Conservation (phyloP, 2,329 filamentous ascomycete genomes). For the Colletotrichum sp. region DNA sequence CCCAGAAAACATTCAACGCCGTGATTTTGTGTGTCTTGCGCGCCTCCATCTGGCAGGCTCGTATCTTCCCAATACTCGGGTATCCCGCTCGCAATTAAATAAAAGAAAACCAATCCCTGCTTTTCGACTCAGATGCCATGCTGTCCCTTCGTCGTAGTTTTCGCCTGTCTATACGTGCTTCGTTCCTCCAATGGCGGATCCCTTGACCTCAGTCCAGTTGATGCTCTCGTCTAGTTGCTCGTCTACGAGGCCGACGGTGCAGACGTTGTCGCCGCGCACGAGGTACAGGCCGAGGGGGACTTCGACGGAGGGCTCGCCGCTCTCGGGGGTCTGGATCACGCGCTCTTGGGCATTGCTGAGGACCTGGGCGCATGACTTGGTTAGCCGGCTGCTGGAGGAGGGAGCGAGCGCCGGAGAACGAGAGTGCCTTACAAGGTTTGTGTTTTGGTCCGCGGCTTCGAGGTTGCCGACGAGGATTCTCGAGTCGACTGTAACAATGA, state of each 20-base stretch:
- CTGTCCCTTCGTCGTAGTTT: background rate
- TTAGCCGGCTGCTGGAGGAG: background rate
- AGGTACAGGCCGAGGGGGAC: slow-evolving; percentile 88
- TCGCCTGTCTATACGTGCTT: slow-evolving; percentile 68
- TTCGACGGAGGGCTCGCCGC: slow-evolving; percentile 79
- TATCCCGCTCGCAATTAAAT: slow-evolving; percentile 13
- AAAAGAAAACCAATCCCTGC: slow-evolving; percentile 25
- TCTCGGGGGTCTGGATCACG: slow-evolving; percentile 85
- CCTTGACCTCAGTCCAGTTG: slow-evolving; percentile 90
- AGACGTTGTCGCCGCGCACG: slow-evolving; percentile 93
- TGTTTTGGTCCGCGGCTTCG: slow-evolving; percentile 86
- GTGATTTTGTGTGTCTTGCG: slow-evolving; percentile 3
- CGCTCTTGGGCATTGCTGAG: slow-evolving; percentile 84
- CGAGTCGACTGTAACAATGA: slow-evolving; percentile 91
- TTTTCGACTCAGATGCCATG: background rate
- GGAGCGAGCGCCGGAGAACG: background rate
- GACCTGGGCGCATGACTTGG: slow-evolving; percentile 55
- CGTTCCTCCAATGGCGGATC: slow-evolving; percentile 80
- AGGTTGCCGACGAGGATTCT: slow-evolving; percentile 85
- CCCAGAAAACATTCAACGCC: slow-evolving; percentile 16
- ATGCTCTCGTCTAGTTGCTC: slow-evolving; percentile 89
- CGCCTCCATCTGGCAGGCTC: background rate
- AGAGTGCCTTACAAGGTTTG: slow-evolving; percentile 72
- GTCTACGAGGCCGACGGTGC: slow-evolving; percentile 87
- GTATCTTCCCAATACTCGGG: slow-evolving; percentile 12